These are phyloP conservation scores for Hymenoscyphus infarciens DNA, from an alignment of 2,329 filamentous ascomycete genomes.

Conservation along the genomic window DNA sequence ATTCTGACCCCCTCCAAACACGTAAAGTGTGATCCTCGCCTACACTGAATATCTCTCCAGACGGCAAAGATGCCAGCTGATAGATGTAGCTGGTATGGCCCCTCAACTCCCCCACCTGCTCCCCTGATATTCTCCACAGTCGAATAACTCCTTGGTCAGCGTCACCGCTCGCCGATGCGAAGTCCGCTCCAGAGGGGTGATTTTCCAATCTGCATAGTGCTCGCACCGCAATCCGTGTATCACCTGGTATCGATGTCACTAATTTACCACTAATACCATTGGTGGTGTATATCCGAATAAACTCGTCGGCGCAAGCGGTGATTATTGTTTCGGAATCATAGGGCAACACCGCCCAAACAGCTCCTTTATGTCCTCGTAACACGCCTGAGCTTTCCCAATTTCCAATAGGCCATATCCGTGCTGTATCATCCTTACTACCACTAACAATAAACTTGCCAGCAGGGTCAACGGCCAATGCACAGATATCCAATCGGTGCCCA, in stretches of 20 bases:
- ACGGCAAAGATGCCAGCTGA: constrained; percentile 70
- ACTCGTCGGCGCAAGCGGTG: constrained; percentile 89
- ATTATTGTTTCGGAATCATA: constrained; percentile 77
- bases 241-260: constrained; percentile 61
- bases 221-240: constrained; percentile 70
- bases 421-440: constrained; percentile 89
- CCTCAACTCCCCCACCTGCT: constrained; percentile 70
- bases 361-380: constrained; percentile 72
- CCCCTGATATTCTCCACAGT: constrained; percentile 79
- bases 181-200: constrained; percentile 81
- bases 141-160: constrained; percentile 62
- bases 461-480: constrained; percentile 74
- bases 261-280: constrained; percentile 60
- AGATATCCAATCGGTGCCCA: constrained; percentile 85
- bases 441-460: constrained; percentile 75
- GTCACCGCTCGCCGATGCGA: constrained; percentile 93
- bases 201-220: constrained; percentile 74
- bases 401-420: constrained; percentile 78
- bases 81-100: constrained; percentile 97
- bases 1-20: constrained; percentile 79
- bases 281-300: constrained; percentile 76
- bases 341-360: constrained; percentile 88
- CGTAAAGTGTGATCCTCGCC: constrained; percentile 93
- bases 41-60: constrained; percentile 84
- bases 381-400: constrained; percentile 77